These are phyloP conservation scores for Pythium scleroteichum DNA, from an alignment of 352 stramenopile genomes.

Conservation along the genomic window DNA sequence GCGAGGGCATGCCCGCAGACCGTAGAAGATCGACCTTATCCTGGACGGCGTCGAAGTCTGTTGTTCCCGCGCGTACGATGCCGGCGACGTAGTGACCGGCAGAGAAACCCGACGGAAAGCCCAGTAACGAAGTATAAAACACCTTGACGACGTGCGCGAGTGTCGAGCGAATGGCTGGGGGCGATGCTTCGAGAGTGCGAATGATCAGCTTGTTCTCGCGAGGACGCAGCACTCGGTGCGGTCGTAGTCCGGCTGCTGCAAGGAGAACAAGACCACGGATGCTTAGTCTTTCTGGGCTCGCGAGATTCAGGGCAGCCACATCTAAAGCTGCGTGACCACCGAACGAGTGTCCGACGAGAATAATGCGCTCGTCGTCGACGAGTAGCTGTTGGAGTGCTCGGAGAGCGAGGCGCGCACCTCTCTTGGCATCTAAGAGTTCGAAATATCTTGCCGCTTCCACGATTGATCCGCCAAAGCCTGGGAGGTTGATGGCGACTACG, in stretches of 20 bases:
- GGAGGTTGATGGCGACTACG: conserved; percentile 62
- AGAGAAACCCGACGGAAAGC: conserved; percentile 46
- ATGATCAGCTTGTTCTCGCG: conserved; percentile 38
- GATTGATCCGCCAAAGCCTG: conserved; percentile 54
- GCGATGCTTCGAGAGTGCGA: conserved; percentile 34
- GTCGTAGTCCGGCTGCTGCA: conserved; percentile 43
- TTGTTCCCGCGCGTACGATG: conserved; percentile 49
- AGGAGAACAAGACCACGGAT: conserved; percentile 54
- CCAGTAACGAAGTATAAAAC: conserved; percentile 48
- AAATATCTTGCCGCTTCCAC: conserved; percentile 45
- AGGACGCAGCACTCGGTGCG: conserved; percentile 43
- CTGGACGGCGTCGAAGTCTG: conserved; percentile 45
- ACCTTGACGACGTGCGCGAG: conserved; percentile 37
- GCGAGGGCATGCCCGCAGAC: conserved; percentile 33
- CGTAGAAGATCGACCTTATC: conserved; percentile 31
- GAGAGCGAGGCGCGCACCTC: conserved; percentile 39
- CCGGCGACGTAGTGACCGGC: conserved; percentile 58
- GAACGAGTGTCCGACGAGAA: conserved; percentile 71
- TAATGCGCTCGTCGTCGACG: conserved; percentile 33
- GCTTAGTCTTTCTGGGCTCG: conserved; percentile 27
- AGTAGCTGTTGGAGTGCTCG: conserved; percentile 47
- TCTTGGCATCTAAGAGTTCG: conserved; percentile 37
- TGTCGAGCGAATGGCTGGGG: conserved; percentile 9
- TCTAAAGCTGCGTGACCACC: conserved; percentile 55
- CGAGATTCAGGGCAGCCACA: conserved; percentile 42